Conservation (phyloP, 495 filamentous ascomycete genomes). For the Jackrogersella minutella region DNA sequence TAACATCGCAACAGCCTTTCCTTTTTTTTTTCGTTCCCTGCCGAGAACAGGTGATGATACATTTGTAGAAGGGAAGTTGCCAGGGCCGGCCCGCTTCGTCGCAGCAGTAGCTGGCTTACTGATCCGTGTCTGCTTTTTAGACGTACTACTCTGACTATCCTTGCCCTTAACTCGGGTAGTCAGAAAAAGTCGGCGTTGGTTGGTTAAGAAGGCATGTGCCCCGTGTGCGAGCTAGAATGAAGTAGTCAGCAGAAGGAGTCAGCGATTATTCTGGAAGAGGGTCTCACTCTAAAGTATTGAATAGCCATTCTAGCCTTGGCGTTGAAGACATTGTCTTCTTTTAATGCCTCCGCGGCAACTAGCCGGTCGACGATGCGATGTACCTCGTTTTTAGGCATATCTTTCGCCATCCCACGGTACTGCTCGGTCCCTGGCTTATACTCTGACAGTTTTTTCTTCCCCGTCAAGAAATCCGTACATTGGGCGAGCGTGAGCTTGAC, state of each 20-base stretch:
- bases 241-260: slow-evolving; percentile 57
- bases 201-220: slow-evolving; percentile 42
- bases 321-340: slow-evolving; percentile 56
- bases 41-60: slow-evolving; percentile 79
- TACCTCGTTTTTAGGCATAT: slow-evolving; percentile 55
- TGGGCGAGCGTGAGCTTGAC: slow-evolving; percentile 60
- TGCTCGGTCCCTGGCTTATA: slow-evolving; percentile 41
- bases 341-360: slow-evolving; percentile 50
- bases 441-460: slow-evolving; percentile 52
- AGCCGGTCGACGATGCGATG: slow-evolving; percentile 59
- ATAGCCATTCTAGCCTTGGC: slow-evolving; percentile 46
- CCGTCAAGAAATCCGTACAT: slow-evolving; percentile 59
- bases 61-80: slow-evolving; percentile 69
- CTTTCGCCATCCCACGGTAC: slow-evolving; percentile 56
- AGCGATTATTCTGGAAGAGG: slow-evolving; percentile 59
- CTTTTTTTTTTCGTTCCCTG: slow-evolving; percentile 52
- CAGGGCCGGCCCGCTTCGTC: slow-evolving; percentile 43
- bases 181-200: slow-evolving; percentile 42
- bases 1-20: slow-evolving; percentile 49
- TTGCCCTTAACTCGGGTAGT: slow-evolving; percentile 47
- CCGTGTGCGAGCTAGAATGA: slow-evolving; percentile 53
- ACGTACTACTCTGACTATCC: slow-evolving; percentile 30
- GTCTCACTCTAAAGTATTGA: slow-evolving; percentile 51
- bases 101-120: slow-evolving; percentile 34
- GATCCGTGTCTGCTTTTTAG: slow-evolving; percentile 27